A percentile compares a stretch with the other conserved stretches of the same genome.
phyloP scores from a whole-genome alignment of 345 rosid species.

The Cardiospermum halicacabum region DNA sequence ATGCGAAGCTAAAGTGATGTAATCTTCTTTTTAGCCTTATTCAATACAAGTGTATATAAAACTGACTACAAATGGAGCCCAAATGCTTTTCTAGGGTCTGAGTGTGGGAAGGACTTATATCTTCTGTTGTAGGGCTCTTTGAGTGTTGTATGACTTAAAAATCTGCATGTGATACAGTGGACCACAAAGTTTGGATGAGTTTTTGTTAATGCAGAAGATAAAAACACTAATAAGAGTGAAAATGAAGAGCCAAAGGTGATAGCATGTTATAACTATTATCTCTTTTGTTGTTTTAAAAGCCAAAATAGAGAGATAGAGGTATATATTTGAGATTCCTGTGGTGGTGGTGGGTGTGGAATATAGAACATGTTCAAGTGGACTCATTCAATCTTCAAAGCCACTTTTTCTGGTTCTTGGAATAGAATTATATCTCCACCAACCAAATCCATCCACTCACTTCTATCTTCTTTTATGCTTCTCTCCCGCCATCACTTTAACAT shows the following conservation, averaged over 20 bases:
- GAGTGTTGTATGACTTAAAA: too few relatives aligned
- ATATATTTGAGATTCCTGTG: neutral
- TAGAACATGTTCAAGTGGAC: conserved; percentile 9
- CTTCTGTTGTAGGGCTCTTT: too few relatives aligned
- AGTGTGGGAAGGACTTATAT: too few relatives aligned
- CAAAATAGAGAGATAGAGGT: neutral
- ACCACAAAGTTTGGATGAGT: too few relatives aligned
- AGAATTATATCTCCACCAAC: conserved; percentile 7
- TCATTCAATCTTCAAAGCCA: conserved; percentile 1
- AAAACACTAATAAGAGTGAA: too few relatives aligned
- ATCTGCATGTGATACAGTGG: too few relatives aligned
- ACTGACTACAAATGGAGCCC: too few relatives aligned
- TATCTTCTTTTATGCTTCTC: neutral
- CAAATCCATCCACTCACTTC: conserved; percentile 12
- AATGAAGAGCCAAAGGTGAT: neutral
- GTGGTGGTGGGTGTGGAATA: conserved; percentile 25
- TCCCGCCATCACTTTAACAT: neutral
- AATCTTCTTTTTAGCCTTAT: neutral
- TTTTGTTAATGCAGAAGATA: too few relatives aligned
- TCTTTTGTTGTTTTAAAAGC: too few relatives aligned
- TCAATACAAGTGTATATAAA: too few relatives aligned
- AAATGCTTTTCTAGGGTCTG: too few relatives aligned
- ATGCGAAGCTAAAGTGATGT: neutral
- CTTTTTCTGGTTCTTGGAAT: conserved; percentile 4
- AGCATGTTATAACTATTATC: too few relatives aligned